phyloP scores from a whole-genome alignment of 2,329 filamentous ascomycete species.

The Aspergillus eucalypticola region DNA sequence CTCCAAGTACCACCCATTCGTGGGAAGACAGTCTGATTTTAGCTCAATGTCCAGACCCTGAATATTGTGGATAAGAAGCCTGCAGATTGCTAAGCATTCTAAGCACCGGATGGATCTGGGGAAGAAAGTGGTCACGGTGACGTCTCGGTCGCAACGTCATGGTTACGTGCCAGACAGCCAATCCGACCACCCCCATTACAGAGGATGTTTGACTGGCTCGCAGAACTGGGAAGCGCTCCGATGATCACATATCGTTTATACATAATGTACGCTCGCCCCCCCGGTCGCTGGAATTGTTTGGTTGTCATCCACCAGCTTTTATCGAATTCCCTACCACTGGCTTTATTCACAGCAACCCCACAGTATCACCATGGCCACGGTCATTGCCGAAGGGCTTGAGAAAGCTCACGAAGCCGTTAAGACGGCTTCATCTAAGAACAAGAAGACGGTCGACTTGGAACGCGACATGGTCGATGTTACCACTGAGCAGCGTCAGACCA shows the following conservation, averaged over 20 bases:
- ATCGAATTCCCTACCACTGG: background rate
- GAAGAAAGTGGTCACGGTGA: background rate
- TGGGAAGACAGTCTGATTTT: too few relatives aligned
- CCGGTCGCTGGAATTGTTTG: background rate
- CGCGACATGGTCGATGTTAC: conserved; percentile 61
- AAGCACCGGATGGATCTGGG: too few relatives aligned
- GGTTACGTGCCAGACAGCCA: conserved; percentile 3
- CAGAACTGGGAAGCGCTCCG: too few relatives aligned
- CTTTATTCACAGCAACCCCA: background rate
- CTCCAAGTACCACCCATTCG: too few relatives aligned
- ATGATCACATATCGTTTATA: background rate
- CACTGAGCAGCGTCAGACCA: conserved; percentile 64
- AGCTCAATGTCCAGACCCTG: too few relatives aligned
- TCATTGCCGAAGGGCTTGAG: conserved; percentile 30
- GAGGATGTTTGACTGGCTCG: background rate
- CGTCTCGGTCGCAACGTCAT: conserved; percentile 4
- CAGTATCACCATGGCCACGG: conserved; percentile 25
- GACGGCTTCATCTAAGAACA: conserved; percentile 27
- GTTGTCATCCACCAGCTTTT: background rate
- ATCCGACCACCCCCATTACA: background rate
- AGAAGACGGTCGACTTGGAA: conserved; percentile 64
- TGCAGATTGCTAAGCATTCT: too few relatives aligned
- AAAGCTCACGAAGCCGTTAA: conserved; percentile 32
- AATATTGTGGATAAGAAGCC: too few relatives aligned
- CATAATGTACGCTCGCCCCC: background rate